These are phyloP conservation scores for Rhododendron ovatum DNA, from an alignment of 148 eudicot species.

Conservation along the genomic window DNA sequence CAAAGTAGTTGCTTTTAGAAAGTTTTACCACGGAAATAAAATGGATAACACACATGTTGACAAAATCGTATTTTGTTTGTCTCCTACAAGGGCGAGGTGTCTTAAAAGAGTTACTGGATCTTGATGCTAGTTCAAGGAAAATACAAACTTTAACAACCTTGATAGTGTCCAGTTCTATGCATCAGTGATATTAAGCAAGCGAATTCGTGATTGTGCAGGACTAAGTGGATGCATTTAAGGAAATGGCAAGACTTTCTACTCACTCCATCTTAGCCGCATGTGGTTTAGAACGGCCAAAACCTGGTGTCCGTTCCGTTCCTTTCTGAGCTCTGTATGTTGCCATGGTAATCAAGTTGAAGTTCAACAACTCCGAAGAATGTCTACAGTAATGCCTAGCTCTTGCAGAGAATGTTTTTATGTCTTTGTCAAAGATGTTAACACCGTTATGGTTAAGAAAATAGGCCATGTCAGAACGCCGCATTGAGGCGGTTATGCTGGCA, in stretches of 20 bases:
- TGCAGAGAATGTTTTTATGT: conserved; percentile 51
- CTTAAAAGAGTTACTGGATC: too few species aligned
- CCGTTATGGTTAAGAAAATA: conserved; percentile 41
- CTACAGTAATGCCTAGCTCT: conserved; percentile 49
- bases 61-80: too few species aligned
- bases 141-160: background rate
- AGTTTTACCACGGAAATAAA: too few species aligned
- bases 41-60: too few species aligned
- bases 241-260: conserved; percentile 76
- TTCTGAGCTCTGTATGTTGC: conserved; percentile 1
- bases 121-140: background rate
- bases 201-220: conserved; percentile 36
- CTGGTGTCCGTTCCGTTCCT: conserved; percentile 18
- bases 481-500: background rate
- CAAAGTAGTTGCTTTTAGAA: background rate
- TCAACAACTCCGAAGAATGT: conserved; percentile 17
- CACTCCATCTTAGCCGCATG: conserved; percentile 77
- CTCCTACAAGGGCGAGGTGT: too few species aligned
- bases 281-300: conserved; percentile 55
- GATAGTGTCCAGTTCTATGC: background rate
- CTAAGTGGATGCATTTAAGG: conserved; percentile 59
- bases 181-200: background rate
- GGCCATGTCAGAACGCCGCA: background rate
- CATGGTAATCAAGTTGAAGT: conserved; percentile 16
- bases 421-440: conserved; percentile 56